Conservation (phyloP, 371 early-diverging fungal species). For the Saksenaea oblongispora region DNA sequence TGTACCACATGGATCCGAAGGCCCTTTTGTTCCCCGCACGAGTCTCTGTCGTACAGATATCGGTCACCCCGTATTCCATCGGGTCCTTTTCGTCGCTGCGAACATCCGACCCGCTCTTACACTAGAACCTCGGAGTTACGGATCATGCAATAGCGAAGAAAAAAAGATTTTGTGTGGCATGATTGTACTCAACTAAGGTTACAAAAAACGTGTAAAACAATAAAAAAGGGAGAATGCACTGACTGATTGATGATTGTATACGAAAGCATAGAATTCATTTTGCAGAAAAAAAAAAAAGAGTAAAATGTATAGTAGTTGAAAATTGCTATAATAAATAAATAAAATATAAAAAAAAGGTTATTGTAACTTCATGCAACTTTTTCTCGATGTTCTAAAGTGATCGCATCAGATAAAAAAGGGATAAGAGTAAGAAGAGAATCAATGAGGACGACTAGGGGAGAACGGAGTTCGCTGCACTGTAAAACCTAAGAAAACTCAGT, state of each 20-base stretch:
- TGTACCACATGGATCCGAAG: not conserved
- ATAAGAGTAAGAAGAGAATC: not conserved
- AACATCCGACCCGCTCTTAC: not conserved
- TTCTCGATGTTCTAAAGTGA: not conserved
- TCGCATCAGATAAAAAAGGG: not conserved
- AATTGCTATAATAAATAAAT: not conserved
- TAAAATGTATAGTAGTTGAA: not conserved
- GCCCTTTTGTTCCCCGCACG: conserved; percentile 1
- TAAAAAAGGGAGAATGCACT: not conserved
- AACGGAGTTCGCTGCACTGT: conserved; percentile 1
- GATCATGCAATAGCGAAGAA: not conserved
- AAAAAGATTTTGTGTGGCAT: not conserved
- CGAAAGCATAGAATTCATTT: not conserved
- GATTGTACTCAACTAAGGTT: not conserved
- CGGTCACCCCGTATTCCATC: conserved; percentile 4
- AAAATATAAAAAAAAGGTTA: not conserved
- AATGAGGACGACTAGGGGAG: not conserved
- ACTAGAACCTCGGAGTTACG: not conserved
- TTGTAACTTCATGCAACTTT: not conserved
- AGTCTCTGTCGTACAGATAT: not conserved
- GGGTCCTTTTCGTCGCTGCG: not conserved
- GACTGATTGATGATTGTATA: not conserved
- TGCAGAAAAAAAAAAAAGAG: not conserved
- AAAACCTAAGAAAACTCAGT: not conserved
- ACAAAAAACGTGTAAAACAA: not conserved